Conservation (phyloP, 2,329 filamentous ascomycete species). For the Xylaria sp. region DNA sequence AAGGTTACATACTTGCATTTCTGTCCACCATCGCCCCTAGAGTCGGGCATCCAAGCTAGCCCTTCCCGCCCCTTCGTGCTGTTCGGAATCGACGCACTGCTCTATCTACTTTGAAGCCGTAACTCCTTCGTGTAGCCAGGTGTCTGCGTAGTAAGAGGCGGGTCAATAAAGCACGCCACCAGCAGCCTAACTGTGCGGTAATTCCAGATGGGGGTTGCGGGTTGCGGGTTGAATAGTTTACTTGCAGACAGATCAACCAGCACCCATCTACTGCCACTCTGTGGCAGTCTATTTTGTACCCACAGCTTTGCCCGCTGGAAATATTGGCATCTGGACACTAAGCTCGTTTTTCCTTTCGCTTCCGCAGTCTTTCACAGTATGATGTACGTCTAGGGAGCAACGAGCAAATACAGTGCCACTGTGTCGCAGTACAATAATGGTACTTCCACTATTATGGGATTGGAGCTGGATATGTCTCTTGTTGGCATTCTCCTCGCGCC, state of each 20-base stretch:
- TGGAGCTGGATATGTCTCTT: not conserved
- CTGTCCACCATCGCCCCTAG: not conserved
- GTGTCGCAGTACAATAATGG: slow-evolving; percentile 1
- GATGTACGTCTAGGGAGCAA: not conserved
- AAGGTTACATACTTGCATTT: not conserved
- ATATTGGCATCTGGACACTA: not conserved
- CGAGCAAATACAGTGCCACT: not conserved
- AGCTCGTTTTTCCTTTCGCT: not conserved
- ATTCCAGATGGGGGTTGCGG: slow-evolving; percentile 14
- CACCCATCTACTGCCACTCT: not conserved
- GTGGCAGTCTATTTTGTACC: not conserved
- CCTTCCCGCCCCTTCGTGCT: not conserved
- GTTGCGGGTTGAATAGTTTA: slow-evolving; percentile 23
- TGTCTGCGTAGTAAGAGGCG: not conserved
- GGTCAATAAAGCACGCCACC: not conserved
- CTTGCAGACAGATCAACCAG: slow-evolving; percentile 15
- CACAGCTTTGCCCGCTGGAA: not conserved
- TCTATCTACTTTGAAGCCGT: not conserved
- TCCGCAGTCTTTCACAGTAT: not conserved
- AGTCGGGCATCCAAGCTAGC: not conserved
- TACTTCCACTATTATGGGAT: not conserved
- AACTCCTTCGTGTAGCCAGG: not conserved
- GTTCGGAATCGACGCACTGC: not conserved
- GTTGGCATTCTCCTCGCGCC: not conserved
- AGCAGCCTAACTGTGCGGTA: not conserved